phyloP scores from a whole-genome alignment of 345 rosid genomes.

The Kernera saxatilis region DNA sequence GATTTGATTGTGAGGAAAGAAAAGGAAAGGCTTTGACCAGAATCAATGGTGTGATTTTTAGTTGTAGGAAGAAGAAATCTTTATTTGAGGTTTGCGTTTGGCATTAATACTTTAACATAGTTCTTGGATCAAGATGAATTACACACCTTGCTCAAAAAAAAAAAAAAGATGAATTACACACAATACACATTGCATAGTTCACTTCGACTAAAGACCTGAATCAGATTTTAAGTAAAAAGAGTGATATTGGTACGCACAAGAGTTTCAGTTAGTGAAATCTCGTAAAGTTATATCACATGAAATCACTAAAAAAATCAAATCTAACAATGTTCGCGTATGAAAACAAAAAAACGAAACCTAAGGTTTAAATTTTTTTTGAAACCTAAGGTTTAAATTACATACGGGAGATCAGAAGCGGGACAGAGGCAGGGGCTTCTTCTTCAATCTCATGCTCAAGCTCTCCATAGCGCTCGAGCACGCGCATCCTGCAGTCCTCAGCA shows the following conservation, averaged over 20 bases:
- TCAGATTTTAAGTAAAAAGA: background rate
- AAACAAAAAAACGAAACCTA: background rate
- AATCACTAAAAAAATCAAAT: background rate
- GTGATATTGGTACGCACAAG: background rate
- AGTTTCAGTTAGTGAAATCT: background rate
- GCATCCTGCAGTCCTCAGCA: conserved; percentile 93
- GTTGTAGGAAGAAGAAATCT: background rate
- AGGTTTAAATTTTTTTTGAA: background rate
- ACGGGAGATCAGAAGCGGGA: conserved; percentile 83
- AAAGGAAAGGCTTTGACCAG: background rate
- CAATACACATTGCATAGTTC: background rate
- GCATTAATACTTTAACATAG: background rate
- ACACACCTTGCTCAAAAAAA: no score
- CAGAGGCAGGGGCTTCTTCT: conserved; percentile 59
- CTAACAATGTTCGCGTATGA: background rate
- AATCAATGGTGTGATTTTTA: background rate
- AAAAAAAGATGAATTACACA: background rate
- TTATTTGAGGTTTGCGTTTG: background rate
- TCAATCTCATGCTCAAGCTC: conserved; percentile 70
- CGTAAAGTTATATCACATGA: background rate
- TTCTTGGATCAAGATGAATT: background rate
- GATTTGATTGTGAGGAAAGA: background rate
- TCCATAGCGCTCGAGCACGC: conserved; percentile 83
- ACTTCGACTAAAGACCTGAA: background rate
- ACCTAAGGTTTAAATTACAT: conserved; percentile 33